Evolutionary conservation across 306 rosid species (phyloP).

Genomic region (Prinsepia uniflora): DNA sequence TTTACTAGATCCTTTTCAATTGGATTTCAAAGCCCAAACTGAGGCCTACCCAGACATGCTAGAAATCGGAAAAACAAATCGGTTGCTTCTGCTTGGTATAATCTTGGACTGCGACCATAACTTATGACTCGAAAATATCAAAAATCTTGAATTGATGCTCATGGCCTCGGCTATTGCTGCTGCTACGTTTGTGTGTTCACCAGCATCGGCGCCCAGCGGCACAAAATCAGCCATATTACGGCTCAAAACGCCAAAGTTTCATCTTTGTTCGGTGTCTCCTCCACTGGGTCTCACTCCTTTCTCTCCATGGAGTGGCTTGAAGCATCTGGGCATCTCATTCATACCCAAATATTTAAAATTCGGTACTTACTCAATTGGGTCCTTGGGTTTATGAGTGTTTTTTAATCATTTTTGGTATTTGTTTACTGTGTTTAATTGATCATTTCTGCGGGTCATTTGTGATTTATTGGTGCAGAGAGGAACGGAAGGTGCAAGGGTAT

Average conservation of each 20-base stretch:
- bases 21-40: background rate
- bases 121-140: slow-evolving; percentile 21
- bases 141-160: slow-evolving; percentile 33
- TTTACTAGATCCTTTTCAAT: background rate
- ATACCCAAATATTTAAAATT: slow-evolving; percentile 33
- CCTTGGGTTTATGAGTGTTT: background rate
- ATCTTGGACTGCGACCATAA: slow-evolving; percentile 10
- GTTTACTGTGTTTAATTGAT: slow-evolving; percentile 2
- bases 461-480: slow-evolving; percentile 45
- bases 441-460: slow-evolving; percentile 11
- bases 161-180: slow-evolving; percentile 57
- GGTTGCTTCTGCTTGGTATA: slow-evolving; percentile 14
- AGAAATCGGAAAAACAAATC: slow-evolving; percentile 5
- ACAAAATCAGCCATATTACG: slow-evolving; percentile 27
- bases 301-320: slow-evolving; percentile 81
- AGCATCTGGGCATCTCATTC: slow-evolving; percentile 63
- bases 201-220: slow-evolving; percentile 23
- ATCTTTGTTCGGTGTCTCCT: slow-evolving; percentile 34
- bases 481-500: slow-evolving; percentile 54
- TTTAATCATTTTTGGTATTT: background rate
- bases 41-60: background rate
- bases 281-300: slow-evolving; percentile 50
- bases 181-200: slow-evolving; percentile 42
- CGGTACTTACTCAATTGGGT: slow-evolving; percentile 31
- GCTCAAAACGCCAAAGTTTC: slow-evolving; percentile 34